A percentile compares a stretch with the other conserved stretches of the same genome.
Evolutionary conservation across 805 yeast species (phyloP).

Genomic region (Clavispora vitiphila): DNA sequence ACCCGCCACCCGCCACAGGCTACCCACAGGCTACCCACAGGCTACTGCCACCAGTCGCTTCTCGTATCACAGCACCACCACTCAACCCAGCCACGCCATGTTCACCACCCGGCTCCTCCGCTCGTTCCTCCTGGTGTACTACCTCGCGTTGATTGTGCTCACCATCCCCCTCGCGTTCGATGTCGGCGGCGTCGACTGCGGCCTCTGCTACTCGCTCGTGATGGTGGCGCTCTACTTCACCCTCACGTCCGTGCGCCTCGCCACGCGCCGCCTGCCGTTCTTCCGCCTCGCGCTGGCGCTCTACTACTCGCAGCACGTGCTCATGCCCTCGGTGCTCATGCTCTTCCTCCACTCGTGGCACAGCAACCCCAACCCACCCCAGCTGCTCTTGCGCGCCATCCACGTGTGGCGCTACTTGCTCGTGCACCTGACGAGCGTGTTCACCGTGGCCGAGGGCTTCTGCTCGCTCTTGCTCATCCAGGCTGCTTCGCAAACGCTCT

Average conservation of each 20-base stretch:
- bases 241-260: conserved; percentile 66
- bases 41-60: no score
- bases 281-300: conserved; percentile 45
- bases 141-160: conserved; percentile 63
- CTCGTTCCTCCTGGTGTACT: conserved; percentile 23
- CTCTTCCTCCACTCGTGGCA: conserved; percentile 34
- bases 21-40: no score
- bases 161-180: conserved; percentile 93
- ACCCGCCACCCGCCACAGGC: no score
- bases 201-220: conserved; percentile 76
- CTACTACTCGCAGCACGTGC: conserved; percentile 76
- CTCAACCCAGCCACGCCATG: background rate
- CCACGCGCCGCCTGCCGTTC: conserved; percentile 38
- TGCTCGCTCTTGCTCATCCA: conserved; percentile 90
- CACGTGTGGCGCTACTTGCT: conserved; percentile 69
- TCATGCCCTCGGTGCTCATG: conserved; percentile 77
- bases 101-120: conserved; percentile 6
- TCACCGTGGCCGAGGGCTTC: conserved; percentile 87
- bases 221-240: conserved; percentile 54
- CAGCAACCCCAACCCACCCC: conserved; percentile 12
- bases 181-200: conserved; percentile 88
- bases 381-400: conserved; percentile 21
- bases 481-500: conserved; percentile 78
- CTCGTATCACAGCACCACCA: background rate
- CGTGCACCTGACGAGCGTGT: conserved; percentile 79